These are phyloP conservation scores for Amanita thiersii DNA, from an alignment of 768 basidiomycete species.

Conservation along the genomic window DNA sequence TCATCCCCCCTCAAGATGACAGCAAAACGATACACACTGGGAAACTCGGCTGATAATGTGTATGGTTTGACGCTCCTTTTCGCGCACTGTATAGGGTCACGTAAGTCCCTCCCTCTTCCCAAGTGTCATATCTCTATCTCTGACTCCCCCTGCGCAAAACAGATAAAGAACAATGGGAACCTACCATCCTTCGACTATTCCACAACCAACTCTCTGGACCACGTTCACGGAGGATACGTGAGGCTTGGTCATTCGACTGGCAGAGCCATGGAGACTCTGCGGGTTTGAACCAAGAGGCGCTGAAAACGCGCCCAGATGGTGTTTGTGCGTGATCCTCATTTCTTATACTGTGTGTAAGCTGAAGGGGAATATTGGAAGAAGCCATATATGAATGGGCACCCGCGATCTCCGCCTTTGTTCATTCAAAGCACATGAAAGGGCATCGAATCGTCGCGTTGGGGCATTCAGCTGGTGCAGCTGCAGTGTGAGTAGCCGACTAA, in stretches of 20 bases:
- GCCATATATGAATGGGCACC: constrained; percentile 13
- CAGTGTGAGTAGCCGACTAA: constrained; percentile 15
- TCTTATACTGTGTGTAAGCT: neutral
- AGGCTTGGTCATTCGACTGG: constrained; percentile 46
- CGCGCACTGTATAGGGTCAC: constrained; percentile 38
- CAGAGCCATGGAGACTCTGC: constrained; percentile 43
- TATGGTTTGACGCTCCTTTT: constrained; percentile 37
- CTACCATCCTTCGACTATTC: constrained; percentile 32
- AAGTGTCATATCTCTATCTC: neutral
- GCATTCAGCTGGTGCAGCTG: constrained; percentile 14
- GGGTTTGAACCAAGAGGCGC: constrained; percentile 27
- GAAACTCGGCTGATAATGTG: constrained; percentile 16
- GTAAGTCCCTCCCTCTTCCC: constrained; percentile 22
- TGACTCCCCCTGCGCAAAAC: neutral
- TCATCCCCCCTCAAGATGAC: constrained; percentile 27
- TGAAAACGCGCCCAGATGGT: constrained; percentile 22
- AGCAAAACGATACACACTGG: constrained; percentile 33
- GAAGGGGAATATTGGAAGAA: constrained; percentile 1
- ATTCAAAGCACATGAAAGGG: constrained; percentile 11
- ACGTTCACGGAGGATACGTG: constrained; percentile 29
- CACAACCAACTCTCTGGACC: constrained; percentile 18
- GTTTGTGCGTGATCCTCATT: constrained; percentile 23
- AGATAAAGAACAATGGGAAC: constrained; percentile 56
- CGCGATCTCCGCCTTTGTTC: constrained; percentile 11
- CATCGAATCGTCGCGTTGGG: constrained; percentile 12